Evolutionary conservation across 768 basidiomycete genomes (phyloP).

Genomic region (Psilocybe cubensis): DNA sequence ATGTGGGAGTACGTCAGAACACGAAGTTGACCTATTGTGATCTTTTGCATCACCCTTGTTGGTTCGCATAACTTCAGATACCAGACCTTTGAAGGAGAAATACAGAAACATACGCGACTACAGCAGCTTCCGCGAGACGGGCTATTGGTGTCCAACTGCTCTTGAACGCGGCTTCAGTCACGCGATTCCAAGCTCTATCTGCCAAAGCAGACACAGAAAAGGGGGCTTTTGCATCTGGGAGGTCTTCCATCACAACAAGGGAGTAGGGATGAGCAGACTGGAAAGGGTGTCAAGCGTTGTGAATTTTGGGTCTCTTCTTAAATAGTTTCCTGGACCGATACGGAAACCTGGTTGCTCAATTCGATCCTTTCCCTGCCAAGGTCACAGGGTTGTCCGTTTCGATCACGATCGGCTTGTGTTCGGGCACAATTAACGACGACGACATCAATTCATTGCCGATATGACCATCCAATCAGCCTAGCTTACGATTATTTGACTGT

Average conservation of each 20-base stretch:
- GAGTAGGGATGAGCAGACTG: conserved; percentile 18
- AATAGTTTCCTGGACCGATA: conserved; percentile 2
- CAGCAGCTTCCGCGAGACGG: conserved; percentile 46
- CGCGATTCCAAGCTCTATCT: conserved; percentile 44
- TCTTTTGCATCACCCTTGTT: conserved; percentile 47
- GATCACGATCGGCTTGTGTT: conserved; percentile 19
- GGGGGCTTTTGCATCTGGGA: conserved; percentile 41
- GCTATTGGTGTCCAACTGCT: conserved; percentile 48
- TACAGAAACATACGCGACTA: conserved; percentile 42
- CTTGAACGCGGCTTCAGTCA: conserved; percentile 44
- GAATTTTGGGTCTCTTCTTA: conserved; percentile 3
- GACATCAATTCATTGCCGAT: background rate
- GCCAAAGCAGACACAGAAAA: conserved; percentile 45
- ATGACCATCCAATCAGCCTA: background rate
- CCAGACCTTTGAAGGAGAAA: background rate
- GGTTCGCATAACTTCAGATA: background rate
- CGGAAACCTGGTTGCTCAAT: conserved; percentile 12
- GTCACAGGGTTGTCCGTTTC: background rate
- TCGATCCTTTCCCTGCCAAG: conserved; percentile 12
- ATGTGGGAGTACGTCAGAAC: conserved; percentile 48
- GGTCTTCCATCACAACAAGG: conserved; percentile 32
- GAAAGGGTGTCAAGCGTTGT: background rate
- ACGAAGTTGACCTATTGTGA: conserved; percentile 49
- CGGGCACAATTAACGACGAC: background rate
- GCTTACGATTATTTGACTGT: background rate